Evolutionary conservation across 305 asterid genomes (phyloP), one percentile per base, ranked within the genome.

Genomic region (Fraxinus floribunda): DNA sequence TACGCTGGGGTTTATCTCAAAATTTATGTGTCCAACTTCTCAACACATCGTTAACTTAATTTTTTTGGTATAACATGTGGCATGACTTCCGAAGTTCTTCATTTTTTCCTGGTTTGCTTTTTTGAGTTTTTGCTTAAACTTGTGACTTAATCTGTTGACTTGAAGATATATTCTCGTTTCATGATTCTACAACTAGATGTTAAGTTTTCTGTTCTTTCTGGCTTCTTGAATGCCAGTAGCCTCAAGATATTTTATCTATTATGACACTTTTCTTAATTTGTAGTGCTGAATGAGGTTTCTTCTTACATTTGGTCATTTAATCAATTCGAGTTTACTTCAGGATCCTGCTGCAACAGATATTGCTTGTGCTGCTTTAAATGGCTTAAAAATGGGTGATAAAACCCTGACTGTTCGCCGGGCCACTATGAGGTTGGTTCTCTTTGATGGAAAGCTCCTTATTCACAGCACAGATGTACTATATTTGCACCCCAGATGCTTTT

Each of bases 341-440:
- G 94, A 92, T 82, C 91, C 91, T 78, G 89, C 93, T 49, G 91
- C 87, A 82, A 92, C 94, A 10, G 94, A 90, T 84, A 84, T 88
- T 79, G 96, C 96, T 35, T 92, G 96, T 86, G 94, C 94, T 79
- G 88, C 94, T 82, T 86, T 92, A 72, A 92, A 92, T 86, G 96
- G 94, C 81, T 81, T 92, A 76, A 92, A 90, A 89, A 90, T 90
- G 80, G 94, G 92, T 70, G 96, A 90, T 77, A 92, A 92, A 81
- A 92, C 94, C 24, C 90, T 92, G 82, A 90, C 96, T 44, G 94
- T 92, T 79, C 86, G 96, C 29, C 92, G 96, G 39, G 94, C 94
- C 68, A 86, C 91, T 81, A 81, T 87, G 76, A 89, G 94, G 96
- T 92, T 78, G 30, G 82, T 84, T 57, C 83, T 86, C 72, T 74